phyloP scores from a whole-genome alignment of 805 yeast genomes.

The Ogataea ramenticola region DNA sequence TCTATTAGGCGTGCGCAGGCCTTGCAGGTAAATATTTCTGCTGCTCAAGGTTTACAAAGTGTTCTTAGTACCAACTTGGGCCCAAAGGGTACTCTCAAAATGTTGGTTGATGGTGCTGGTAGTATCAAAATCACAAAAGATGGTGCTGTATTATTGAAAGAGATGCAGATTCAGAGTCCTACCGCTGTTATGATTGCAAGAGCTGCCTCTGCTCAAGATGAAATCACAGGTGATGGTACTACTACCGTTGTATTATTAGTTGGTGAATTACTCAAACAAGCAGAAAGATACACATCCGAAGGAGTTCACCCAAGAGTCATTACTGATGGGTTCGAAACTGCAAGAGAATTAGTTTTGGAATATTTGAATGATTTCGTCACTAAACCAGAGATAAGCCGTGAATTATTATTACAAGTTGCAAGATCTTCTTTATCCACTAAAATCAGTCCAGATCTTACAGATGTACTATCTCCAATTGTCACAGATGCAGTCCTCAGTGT shows the following conservation, averaged over 20 bases:
- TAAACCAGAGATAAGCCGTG: constrained; percentile 62
- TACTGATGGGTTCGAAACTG: constrained; percentile 91
- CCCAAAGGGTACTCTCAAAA: constrained; percentile 94
- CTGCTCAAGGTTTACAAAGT: constrained; percentile 94
- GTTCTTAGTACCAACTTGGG: constrained; percentile 90
- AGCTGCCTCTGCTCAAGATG: constrained; percentile 98
- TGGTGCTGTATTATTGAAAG: constrained; percentile 87
- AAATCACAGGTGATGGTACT: constrained; percentile 98
- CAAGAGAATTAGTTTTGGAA: constrained; percentile 67
- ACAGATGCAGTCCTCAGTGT: constrained; percentile 92
- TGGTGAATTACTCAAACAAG: constrained; percentile 91
- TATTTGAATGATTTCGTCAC: constrained; percentile 63
- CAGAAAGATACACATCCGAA: constrained; percentile 83
- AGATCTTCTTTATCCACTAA: constrained; percentile 85
- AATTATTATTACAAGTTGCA: constrained; percentile 85
- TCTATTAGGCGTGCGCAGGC: constrained; percentile 95
- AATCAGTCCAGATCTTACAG: constrained; percentile 68
- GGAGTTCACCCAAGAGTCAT: constrained; percentile 95
- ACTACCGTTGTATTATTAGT: constrained; percentile 91
- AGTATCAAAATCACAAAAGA: constrained; percentile 93
- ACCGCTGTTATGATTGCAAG: constrained; percentile 90
- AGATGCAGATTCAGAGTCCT: constrained; percentile 94
- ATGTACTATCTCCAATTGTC: constrained; percentile 84
- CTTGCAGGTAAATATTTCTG: constrained; percentile 86
- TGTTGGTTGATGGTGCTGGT: constrained; percentile 96